These are phyloP conservation scores for Globisporangium spiculum DNA, from an alignment of 352 stramenopile genomes.

Conservation along the genomic window DNA sequence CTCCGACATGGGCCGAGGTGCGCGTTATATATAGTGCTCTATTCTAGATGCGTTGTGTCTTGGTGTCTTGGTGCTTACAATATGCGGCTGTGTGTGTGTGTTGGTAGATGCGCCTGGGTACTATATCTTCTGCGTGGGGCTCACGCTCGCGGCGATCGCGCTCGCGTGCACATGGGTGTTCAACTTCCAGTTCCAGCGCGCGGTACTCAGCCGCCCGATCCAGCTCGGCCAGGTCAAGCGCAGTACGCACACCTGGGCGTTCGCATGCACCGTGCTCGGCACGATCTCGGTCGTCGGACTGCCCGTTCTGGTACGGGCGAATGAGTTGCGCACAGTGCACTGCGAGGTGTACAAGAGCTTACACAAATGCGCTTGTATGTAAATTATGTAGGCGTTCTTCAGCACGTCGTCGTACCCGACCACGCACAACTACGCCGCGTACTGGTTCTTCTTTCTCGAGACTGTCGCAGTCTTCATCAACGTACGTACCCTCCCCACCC, in stretches of 20 bases:
- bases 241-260: slow-evolving; percentile 22
- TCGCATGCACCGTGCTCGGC: slow-evolving; percentile 23
- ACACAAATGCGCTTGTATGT: neutral
- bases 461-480: slow-evolving; percentile 58
- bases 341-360: neutral
- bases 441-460: slow-evolving; percentile 71
- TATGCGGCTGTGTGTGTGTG: neutral
- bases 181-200: slow-evolving; percentile 57
- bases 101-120: slow-evolving; percentile 44
- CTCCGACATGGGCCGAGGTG: slow-evolving; percentile 60
- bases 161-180: slow-evolving; percentile 52
- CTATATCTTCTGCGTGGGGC: slow-evolving; percentile 57
- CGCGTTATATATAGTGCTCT: neutral
- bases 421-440: slow-evolving; percentile 55
- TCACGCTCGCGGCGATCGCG: slow-evolving; percentile 41
- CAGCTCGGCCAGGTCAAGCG: slow-evolving; percentile 30
- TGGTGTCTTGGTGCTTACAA: neutral
- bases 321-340: neutral
- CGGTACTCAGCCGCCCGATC: slow-evolving; percentile 30
- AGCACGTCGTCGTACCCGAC: slow-evolving; percentile 52
- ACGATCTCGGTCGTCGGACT: slow-evolving; percentile 47
- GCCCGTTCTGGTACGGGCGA: slow-evolving; percentile 36
- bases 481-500: slow-evolving; percentile 23
- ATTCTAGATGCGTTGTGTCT: neutral
- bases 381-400: slow-evolving; percentile 44